Percentiles rank a stretch among this genome's conserved stretches.
Conservation (phyloP, 768 basidiomycete species). For the Kwoniella sp. region DNA sequence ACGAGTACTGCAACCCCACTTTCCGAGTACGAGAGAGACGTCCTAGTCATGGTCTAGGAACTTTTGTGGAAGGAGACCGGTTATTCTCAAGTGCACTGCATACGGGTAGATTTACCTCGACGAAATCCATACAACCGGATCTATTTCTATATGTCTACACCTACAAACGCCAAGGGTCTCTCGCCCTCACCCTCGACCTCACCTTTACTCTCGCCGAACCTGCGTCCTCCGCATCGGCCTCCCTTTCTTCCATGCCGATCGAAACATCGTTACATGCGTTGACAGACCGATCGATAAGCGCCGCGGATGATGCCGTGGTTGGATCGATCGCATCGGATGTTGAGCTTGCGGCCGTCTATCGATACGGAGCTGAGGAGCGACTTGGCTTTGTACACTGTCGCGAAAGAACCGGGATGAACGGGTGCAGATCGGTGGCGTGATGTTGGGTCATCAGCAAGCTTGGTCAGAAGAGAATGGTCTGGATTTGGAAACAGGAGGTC, state of each 20-base stretch:
- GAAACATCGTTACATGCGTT: background rate
- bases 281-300: background rate
- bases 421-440: background rate
- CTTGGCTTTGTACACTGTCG: slow-evolving; percentile 21
- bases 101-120: too few species aligned
- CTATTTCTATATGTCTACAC: background rate
- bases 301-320: slow-evolving; percentile 8
- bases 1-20: too few species aligned
- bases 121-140: too few species aligned
- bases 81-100: too few species aligned
- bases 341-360: slow-evolving; percentile 13
- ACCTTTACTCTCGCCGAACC: background rate
- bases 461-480: too few species aligned
- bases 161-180: slow-evolving; percentile 1
- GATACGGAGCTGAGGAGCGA: slow-evolving; percentile 15
- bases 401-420: background rate
- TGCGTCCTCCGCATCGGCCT: background rate
- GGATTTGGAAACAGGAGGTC: too few species aligned
- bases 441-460: too few species aligned
- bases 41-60: too few species aligned
- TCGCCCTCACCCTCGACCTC: background rate
- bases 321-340: slow-evolving; percentile 16
- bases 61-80: too few species aligned
- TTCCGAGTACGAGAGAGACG: too few species aligned
- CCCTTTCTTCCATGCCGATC: background rate